phyloP scores from a whole-genome alignment of 1,139 yeast species.

The Citeromyces hawaiiensis region DNA sequence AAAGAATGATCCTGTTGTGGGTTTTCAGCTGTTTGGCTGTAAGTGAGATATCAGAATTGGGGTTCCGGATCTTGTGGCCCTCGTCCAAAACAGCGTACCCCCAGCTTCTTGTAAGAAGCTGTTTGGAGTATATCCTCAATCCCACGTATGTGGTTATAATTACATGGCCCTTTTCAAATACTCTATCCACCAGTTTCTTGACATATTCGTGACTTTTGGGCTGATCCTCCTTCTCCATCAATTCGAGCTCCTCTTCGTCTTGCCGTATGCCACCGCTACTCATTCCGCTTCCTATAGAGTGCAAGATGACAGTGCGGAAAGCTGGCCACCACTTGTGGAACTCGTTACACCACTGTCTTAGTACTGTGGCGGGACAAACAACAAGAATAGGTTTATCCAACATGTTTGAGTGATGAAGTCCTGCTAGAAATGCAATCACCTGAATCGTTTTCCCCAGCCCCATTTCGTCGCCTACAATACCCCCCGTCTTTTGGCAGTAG shows the following conservation, averaged over 20 bases:
- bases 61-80: slow-evolving; percentile 93
- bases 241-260: slow-evolving; percentile 27
- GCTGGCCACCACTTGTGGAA: slow-evolving; percentile 99
- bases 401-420: slow-evolving; percentile 69
- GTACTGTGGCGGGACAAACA: slow-evolving; percentile 94
- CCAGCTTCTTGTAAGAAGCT: slow-evolving; percentile 65
- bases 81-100: slow-evolving; percentile 88
- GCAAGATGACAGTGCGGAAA: slow-evolving; percentile 70
- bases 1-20: slow-evolving; percentile 68
- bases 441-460: slow-evolving; percentile 95
- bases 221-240: slow-evolving; percentile 14
- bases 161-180: slow-evolving; percentile 59
- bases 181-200: slow-evolving; percentile 31
- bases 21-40: slow-evolving; percentile 77
- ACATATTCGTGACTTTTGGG: slow-evolving; percentile 18
- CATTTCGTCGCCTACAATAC: slow-evolving; percentile 96
- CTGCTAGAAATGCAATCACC: slow-evolving; percentile 79
- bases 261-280: slow-evolving; percentile 8
- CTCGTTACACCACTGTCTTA: slow-evolving; percentile 94
- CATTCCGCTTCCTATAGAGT: slow-evolving; percentile 91
- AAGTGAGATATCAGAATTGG: slow-evolving; percentile 79
- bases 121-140: slow-evolving; percentile 58
- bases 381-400: slow-evolving; percentile 68
- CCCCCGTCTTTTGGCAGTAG: slow-evolving; percentile 79
- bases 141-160: slow-evolving; percentile 90